Conservation (phyloP, 2,329 filamentous ascomycete species). For the Xylaria sp. region DNA sequence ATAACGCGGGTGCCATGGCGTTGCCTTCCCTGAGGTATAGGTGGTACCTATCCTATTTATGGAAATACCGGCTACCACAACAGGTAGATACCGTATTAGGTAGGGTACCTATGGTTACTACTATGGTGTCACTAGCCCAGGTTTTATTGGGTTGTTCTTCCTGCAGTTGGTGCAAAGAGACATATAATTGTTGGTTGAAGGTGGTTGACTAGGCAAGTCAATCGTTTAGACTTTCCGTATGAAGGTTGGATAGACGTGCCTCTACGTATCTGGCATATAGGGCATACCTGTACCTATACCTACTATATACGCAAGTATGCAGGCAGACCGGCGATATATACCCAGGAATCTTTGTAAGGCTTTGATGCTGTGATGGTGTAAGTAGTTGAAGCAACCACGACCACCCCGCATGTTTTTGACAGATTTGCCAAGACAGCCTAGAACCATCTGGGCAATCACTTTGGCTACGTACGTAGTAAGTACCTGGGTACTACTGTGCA, state of each 20-base stretch:
- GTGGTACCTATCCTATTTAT: background rate
- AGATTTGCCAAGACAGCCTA: constrained; percentile 23
- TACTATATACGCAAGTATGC: background rate
- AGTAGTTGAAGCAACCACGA: background rate
- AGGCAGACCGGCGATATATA: background rate
- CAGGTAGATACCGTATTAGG: background rate
- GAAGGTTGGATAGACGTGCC: background rate
- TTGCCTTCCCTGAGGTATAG: background rate
- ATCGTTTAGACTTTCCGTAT: background rate
- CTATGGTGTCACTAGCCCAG: constrained; percentile 4
- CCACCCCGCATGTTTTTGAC: constrained; percentile 12
- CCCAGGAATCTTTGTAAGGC: no score
- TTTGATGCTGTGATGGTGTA: no score
- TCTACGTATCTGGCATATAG: background rate
- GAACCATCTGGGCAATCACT: constrained; percentile 1
- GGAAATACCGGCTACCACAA: background rate
- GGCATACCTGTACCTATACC: no score
- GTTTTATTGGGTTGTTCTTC: constrained; percentile 15
- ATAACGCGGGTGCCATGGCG: background rate
- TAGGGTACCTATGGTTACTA: constrained; percentile 6
- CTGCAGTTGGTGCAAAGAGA: background rate
- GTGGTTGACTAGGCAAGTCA: background rate
- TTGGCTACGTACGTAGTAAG: background rate
- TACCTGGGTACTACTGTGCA: no score
- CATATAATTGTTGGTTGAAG: constrained; percentile 1